Percentiles rank a stretch among this genome's conserved stretches.
Conservation (phyloP, 2,329 filamentous ascomycete genomes). For the Gnomoniopsis smithogilvyi region DNA sequence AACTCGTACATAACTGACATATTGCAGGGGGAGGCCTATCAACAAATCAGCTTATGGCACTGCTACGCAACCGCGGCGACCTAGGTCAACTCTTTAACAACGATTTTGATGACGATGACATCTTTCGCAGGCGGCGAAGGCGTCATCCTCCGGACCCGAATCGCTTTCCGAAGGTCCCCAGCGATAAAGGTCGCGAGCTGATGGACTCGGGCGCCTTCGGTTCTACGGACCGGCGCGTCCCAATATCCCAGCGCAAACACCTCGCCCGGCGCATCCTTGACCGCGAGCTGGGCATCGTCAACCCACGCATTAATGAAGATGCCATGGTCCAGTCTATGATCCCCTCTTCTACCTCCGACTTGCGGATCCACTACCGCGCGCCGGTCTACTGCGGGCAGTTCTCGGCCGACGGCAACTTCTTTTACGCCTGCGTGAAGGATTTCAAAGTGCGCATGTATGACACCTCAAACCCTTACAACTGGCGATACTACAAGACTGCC, state of each 20-base stretch:
- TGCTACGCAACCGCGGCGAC: conserved; percentile 35
- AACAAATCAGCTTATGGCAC: conserved; percentile 34
- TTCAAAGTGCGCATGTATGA: conserved; percentile 97
- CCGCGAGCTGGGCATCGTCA: conserved; percentile 74
- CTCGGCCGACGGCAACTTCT: conserved; percentile 95
- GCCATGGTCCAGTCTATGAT: conserved; percentile 73
- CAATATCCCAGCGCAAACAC: conserved; percentile 40
- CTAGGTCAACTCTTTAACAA: conserved; percentile 34
- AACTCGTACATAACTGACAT: conserved; percentile 7
- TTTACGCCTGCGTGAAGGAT: conserved; percentile 88
- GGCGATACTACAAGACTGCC: conserved; percentile 93
- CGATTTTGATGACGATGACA: conserved; percentile 28
- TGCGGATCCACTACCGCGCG: conserved; percentile 81
- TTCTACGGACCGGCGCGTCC: conserved; percentile 46
- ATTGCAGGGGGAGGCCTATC: conserved; percentile 15
- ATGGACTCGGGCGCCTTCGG: conserved; percentile 86
- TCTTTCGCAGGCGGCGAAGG: conserved; percentile 38
- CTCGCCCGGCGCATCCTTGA: conserved; percentile 72
- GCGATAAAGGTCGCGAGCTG: conserved; percentile 68
- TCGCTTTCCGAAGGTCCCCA: conserved; percentile 81
- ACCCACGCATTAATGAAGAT: conserved; percentile 56
- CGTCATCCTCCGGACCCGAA: conserved; percentile 44
- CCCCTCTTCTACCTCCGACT: conserved; percentile 73
- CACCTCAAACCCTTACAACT: conserved; percentile 90
- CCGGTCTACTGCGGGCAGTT: conserved; percentile 95